These are phyloP conservation scores for Actinidia arguta DNA, from an alignment of 179 eudicot genomes.

Conservation along the genomic window DNA sequence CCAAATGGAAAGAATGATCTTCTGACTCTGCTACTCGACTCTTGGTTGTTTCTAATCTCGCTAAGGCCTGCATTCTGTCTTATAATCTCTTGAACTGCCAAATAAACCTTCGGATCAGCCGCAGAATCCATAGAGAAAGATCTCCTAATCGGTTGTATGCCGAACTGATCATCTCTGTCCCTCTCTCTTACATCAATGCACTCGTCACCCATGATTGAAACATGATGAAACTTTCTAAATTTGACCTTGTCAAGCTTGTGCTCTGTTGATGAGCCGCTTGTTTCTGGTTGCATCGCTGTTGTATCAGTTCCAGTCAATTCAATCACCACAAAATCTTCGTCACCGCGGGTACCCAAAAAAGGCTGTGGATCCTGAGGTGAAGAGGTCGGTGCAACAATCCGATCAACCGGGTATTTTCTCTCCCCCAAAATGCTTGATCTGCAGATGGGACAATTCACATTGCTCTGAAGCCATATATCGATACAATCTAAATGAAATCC, in stretches of 20 bases:
- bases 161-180: neutral
- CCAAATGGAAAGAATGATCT: neutral
- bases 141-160: neutral
- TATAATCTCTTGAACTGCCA: neutral
- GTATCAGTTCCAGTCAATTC: neutral
- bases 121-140: constrained; percentile 11
- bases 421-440: constrained; percentile 60
- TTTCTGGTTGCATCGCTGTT: neutral
- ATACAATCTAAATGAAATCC: constrained; percentile 47
- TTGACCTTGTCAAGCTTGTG: neutral
- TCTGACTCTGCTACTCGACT: constrained; percentile 9
- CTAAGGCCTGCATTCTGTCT: neutral
- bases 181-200: constrained; percentile 5
- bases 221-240: neutral
- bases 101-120: neutral
- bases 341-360: constrained; percentile 37
- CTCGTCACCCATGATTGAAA: constrained; percentile 5
- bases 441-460: constrained; percentile 46
- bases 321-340: neutral
- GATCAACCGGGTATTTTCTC: constrained; percentile 47
- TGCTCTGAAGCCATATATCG: constrained; percentile 44
- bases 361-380: constrained; percentile 66
- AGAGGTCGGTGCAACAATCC: constrained; percentile 72
- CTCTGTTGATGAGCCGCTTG: neutral
- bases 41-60: neutral